Evolutionary conservation across 257 asterid species (phyloP).

Genomic region (Scutellaria minor): DNA sequence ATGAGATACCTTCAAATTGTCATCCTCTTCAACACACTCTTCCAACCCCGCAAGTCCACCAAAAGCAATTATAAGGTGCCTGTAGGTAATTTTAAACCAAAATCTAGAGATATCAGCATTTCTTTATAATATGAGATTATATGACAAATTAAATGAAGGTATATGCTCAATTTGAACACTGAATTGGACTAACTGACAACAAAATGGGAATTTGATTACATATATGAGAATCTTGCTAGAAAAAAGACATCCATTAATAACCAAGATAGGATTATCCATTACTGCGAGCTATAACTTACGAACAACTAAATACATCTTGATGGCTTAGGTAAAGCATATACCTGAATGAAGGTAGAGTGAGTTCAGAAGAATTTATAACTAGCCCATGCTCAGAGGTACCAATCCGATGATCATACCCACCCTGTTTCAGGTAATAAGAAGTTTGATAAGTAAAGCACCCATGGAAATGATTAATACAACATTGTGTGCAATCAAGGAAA

Average conservation of each 20-base stretch:
- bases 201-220: background rate
- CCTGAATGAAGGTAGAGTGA: slow-evolving; percentile 82
- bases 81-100: slow-evolving; percentile 30
- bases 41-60: slow-evolving; percentile 99
- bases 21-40: slow-evolving; percentile 88
- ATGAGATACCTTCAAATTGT: slow-evolving; percentile 62
- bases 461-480: background rate
- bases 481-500: background rate
- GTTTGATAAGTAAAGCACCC: slow-evolving; percentile 2
- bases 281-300: background rate
- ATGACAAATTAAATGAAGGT: background rate
- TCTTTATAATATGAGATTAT: background rate
- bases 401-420: slow-evolving; percentile 85
- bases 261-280: too few species aligned
- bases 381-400: slow-evolving; percentile 96
- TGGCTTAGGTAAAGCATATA: slow-evolving; percentile 15
- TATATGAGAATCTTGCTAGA: too few species aligned
- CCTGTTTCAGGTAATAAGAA: slow-evolving; percentile 44
- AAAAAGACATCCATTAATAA: too few species aligned
- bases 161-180: background rate
- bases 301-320: background rate
- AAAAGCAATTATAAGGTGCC: slow-evolving; percentile 94
- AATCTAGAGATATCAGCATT: background rate
- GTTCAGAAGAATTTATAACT: slow-evolving; percentile 66
- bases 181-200: background rate